A percentile compares a stretch with the other conserved stretches of the same genome.
These are phyloP conservation scores for Magnusiomyces fungicola DNA, from an alignment of 1,139 yeast species.

Conservation along the genomic window DNA sequence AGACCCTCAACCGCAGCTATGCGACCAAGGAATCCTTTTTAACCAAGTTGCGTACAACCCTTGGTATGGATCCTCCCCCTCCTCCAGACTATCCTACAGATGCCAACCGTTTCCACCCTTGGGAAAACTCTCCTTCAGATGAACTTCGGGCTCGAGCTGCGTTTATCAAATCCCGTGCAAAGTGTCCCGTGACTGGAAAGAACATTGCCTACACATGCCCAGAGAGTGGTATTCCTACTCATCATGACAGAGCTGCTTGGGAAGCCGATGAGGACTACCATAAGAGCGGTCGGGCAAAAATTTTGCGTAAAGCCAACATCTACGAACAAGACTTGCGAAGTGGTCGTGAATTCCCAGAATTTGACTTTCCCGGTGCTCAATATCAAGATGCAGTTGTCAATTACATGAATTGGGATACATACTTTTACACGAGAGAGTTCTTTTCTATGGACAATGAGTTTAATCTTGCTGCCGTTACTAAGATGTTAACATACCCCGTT, in stretches of 20 bases:
- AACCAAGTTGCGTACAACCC: conserved; percentile 45
- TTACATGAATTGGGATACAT: conserved; percentile 85
- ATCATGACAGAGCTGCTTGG: conserved; percentile 88
- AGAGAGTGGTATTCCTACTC: conserved; percentile 91
- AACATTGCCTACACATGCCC: conserved; percentile 88
- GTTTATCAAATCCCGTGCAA: conserved; percentile 75
- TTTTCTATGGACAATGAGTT: conserved; percentile 96
- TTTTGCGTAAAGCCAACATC: conserved; percentile 76
- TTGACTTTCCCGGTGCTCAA: conserved; percentile 81
- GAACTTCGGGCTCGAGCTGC: conserved; percentile 91
- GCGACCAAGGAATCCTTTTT: conserved; percentile 19
- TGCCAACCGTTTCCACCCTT: conserved; percentile 63
- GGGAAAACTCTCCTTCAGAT: conserved; percentile 90
- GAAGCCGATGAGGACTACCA: conserved; percentile 71
- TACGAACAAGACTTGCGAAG: conserved; percentile 93
- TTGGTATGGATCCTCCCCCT: conserved; percentile 56
- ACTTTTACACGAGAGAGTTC: conserved; percentile 85
- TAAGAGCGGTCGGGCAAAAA: conserved; percentile 51
- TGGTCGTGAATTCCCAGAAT: conserved; percentile 91
- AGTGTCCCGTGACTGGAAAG: conserved; percentile 82
- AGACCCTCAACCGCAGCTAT: no score
- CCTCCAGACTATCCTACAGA: conserved; percentile 57
- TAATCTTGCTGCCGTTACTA: conserved; percentile 91
- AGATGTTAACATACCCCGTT: conserved; percentile 86
- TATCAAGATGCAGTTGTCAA: conserved; percentile 71